These are phyloP conservation scores for Phlebopus sp. DNA, from an alignment of 1,284 basidiomycete species.

Conservation along the genomic window DNA sequence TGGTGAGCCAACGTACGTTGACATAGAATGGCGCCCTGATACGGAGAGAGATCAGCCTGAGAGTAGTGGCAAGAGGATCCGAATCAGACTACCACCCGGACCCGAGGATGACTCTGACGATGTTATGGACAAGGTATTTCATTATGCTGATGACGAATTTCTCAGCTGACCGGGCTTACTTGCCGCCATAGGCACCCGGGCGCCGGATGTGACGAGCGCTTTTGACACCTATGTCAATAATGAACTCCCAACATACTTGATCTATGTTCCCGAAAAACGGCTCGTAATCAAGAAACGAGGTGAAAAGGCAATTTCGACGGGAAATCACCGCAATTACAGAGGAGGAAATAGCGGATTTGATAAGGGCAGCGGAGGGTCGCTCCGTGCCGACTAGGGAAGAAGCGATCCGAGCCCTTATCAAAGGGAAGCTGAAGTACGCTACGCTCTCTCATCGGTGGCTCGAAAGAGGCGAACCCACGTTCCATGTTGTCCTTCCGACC, in stretches of 20 bases:
- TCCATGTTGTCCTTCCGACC: slow-evolving; percentile 39
- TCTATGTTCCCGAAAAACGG: slow-evolving; percentile 25
- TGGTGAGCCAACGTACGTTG: slow-evolving; percentile 15
- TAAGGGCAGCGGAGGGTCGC: slow-evolving; percentile 41
- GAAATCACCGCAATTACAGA: slow-evolving; percentile 26
- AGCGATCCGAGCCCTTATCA: slow-evolving; percentile 34
- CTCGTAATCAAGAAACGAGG: slow-evolving; percentile 31
- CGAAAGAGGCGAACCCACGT: slow-evolving; percentile 67
- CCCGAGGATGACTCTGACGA: slow-evolving; percentile 7
- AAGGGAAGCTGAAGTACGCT: slow-evolving; percentile 54
- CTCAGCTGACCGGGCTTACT: slow-evolving; percentile 8
- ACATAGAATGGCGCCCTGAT: background rate
- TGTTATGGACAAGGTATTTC: slow-evolving; percentile 16
- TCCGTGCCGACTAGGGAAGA: slow-evolving; percentile 42
- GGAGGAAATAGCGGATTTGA: slow-evolving; percentile 19
- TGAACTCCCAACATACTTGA: slow-evolving; percentile 30
- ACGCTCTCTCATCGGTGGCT: slow-evolving; percentile 60
- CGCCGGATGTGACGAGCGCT: slow-evolving; percentile 26
- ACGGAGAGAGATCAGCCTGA: slow-evolving; percentile 17
- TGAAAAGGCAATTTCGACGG: slow-evolving; percentile 29
- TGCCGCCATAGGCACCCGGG: slow-evolving; percentile 14
- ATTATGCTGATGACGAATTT: background rate
- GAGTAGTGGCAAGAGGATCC: slow-evolving; percentile 26
- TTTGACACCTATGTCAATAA: slow-evolving; percentile 27
- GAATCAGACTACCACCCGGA: slow-evolving; percentile 24